Percentiles rank a stretch among this genome's conserved stretches.
phyloP scores from a whole-genome alignment of 2,329 filamentous ascomycete species.

The Trichophyton equinum region DNA sequence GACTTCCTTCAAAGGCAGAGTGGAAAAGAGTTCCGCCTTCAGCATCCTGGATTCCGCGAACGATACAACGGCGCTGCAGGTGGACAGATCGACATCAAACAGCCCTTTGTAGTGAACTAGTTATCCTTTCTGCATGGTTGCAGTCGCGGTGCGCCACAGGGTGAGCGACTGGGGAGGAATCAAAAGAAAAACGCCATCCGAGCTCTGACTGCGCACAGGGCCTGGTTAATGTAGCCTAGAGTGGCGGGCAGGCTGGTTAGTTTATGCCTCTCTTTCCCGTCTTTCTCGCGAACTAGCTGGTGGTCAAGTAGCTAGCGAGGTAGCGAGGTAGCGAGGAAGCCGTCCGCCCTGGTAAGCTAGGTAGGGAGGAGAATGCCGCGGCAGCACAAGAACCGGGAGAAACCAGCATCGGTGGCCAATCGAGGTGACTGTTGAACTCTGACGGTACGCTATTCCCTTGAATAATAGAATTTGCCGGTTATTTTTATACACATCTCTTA shows the following conservation, averaged over 20 bases:
- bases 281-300: too few relatives aligned
- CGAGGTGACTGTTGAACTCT: too few relatives aligned
- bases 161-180: not conserved
- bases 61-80: conserved; percentile 2
- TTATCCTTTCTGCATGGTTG: not conserved
- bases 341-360: too few relatives aligned
- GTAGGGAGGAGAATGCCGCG: too few relatives aligned
- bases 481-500: too few relatives aligned
- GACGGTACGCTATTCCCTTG: too few relatives aligned
- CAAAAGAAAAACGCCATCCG: not conserved
- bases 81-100: not conserved
- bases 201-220: not conserved
- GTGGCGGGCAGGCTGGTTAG: not conserved
- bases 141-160: not conserved
- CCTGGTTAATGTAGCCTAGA: not conserved
- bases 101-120: not conserved
- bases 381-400: too few relatives aligned
- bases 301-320: too few relatives aligned
- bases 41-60: not conserved
- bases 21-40: not conserved
- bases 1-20: not conserved
- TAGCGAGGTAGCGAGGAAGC: too few relatives aligned
- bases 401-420: too few relatives aligned
- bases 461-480: too few relatives aligned
- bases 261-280: not conserved